phyloP scores from a whole-genome alignment of 345 rosid species.

The Salix suchowensis region DNA sequence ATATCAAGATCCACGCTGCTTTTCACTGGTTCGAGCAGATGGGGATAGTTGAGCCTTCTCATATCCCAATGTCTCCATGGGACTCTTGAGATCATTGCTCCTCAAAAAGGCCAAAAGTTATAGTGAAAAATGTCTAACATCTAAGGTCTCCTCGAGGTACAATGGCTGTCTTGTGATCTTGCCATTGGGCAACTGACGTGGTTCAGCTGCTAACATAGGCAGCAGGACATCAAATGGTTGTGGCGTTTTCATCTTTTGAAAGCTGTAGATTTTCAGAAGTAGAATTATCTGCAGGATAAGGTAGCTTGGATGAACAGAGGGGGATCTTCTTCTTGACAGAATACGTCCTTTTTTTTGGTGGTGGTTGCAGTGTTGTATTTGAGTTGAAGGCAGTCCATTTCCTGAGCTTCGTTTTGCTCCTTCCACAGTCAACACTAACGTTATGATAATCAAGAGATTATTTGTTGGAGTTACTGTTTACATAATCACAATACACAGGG shows the following conservation, averaged over 20 bases:
- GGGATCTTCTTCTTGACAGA: neutral
- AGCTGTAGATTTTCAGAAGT: slow-evolving; percentile 20
- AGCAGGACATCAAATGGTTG: slow-evolving; percentile 3
- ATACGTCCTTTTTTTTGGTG: neutral
- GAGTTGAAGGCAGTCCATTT: slow-evolving; percentile 25
- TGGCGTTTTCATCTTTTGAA: slow-evolving; percentile 6
- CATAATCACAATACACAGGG: too few species aligned
- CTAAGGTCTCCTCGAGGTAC: neutral
- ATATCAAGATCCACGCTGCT: too few species aligned
- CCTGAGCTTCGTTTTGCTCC: slow-evolving; percentile 93
- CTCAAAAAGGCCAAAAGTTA: slow-evolving; percentile 44
- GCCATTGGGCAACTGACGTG: neutral
- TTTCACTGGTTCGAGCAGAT: too few species aligned
- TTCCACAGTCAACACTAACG: slow-evolving; percentile 35
- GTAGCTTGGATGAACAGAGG: slow-evolving; percentile 3
- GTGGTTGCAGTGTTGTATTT: neutral
- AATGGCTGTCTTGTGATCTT: neutral
- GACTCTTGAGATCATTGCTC: slow-evolving; percentile 73
- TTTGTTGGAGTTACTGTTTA: too few species aligned
- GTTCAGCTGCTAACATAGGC: neutral
- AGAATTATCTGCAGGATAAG: slow-evolving; percentile 1
- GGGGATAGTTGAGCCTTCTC: slow-evolving; percentile 36
- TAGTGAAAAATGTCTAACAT: slow-evolving; percentile 32
- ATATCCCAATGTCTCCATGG: slow-evolving; percentile 65
- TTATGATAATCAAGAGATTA: too few species aligned